Evolutionary conservation across 306 rosid species (phyloP), one percentile per base, ranked within the genome.

Genomic region (Carpinus viminea): DNA sequence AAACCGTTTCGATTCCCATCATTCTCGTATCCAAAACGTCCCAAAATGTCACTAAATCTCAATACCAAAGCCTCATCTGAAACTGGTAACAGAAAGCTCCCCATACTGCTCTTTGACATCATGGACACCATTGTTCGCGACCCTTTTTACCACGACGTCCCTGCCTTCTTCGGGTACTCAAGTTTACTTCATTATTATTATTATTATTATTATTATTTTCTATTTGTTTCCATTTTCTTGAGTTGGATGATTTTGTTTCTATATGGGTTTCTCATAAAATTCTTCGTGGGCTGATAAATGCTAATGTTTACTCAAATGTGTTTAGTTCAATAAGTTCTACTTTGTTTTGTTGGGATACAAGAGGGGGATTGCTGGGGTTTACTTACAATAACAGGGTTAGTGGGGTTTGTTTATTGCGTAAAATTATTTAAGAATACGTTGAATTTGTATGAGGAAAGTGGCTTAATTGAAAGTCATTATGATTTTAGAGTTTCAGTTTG

Each of bases 121-220:
- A 95, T 95, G 98, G 97, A 88, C 68, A 95, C 99, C 54, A 47
- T 95, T 74, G 98, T 95, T 82, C 98, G 94, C 8, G 99, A 95
- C 87, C 99, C 99, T 54, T 95, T 93, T 76, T 93, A 90, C 81
- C 86, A 85, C 3, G 97, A 91, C 68, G 86, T 95, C 81, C 98
- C 98, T 74, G 85, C 90, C 53, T 95, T 95, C 89, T 95, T 95
- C 86, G 82, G 96, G 96, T 91, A 81, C 75, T 74, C 43, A 56
- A 21, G 18, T 38, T 34, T 3, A 51, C 13, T 26, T 31, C 3
- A 5, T 41, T 41, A 5, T 41, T 41, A 4, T 41, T 28, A 28
- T 28, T 28, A 28, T 28, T 41, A 4, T 41, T 41, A 4, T 41
- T 41, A 31, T 31, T 72, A 7, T 7, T n/a, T 46, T 31, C 55